phyloP scores from a whole-genome alignment of 371 early-diverging fungal species.

The Zychaea mexicana region DNA sequence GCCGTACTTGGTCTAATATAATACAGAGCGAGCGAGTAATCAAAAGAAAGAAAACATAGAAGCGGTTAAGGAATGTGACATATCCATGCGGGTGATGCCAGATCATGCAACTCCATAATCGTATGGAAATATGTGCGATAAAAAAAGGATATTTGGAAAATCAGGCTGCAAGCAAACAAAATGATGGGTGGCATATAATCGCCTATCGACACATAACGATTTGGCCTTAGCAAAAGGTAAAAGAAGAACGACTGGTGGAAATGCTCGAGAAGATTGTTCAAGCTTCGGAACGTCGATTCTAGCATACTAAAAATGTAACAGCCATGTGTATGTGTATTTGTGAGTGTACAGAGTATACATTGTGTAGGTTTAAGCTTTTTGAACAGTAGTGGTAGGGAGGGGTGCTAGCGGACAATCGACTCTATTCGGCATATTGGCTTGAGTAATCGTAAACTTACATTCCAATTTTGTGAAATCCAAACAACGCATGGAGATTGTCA shows the following conservation, averaged over 20 bases:
- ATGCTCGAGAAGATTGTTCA: slow-evolving; percentile 93
- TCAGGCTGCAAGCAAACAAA: slow-evolving; percentile 66
- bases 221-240: slow-evolving; percentile 81
- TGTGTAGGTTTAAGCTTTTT: no score
- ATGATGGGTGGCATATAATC: slow-evolving; percentile 87
- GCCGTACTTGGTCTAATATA: slow-evolving; percentile 29
- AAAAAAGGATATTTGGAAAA: slow-evolving; percentile 61
- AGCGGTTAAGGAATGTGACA: slow-evolving; percentile 35
- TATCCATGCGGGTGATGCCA: background rate
- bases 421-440: no score
- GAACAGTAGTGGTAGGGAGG: no score
- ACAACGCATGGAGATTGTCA: slow-evolving; percentile 38
- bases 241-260: slow-evolving; percentile 97
- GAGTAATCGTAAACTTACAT: slow-evolving; percentile 47
- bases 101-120: background rate
- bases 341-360: background rate
- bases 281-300: slow-evolving; percentile 83
- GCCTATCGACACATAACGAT: slow-evolving; percentile 84
- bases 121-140: slow-evolving; percentile 14
- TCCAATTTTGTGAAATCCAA: slow-evolving; percentile 62
- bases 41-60: slow-evolving; percentile 24
- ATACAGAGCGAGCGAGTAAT: slow-evolving; percentile 44
- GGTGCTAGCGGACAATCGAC: no score
- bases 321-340: background rate
- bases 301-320: slow-evolving; percentile 56